phyloP scores from a whole-genome alignment of 768 basidiomycete genomes.

The Suillus spraguei region DNA sequence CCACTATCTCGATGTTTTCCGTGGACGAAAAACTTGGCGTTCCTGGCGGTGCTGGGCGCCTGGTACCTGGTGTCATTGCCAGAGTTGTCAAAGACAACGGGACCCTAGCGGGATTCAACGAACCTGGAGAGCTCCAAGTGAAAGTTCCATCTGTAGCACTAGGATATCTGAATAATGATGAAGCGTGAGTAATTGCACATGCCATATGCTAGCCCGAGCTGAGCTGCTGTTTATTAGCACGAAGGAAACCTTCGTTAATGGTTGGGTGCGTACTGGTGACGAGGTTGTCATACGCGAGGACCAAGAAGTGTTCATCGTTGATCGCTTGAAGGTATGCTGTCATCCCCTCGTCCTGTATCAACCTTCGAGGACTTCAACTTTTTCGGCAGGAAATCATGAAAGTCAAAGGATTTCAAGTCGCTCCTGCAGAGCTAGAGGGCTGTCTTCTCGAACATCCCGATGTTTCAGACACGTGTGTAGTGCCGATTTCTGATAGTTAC shows the following conservation, averaged over 20 bases:
- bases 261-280: conserved; percentile 76
- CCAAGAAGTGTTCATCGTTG: conserved; percentile 60
- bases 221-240: conserved; percentile 45
- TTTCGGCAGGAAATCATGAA: conserved; percentile 61
- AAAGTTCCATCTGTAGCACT: conserved; percentile 42
- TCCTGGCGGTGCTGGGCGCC: conserved; percentile 51
- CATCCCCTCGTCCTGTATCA: background rate
- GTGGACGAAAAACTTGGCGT: conserved; percentile 49
- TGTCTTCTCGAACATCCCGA: conserved; percentile 63
- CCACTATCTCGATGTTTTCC: conserved; percentile 52
- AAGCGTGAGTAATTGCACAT: conserved; percentile 52
- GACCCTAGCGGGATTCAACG: conserved; percentile 51
- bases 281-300: conserved; percentile 57
- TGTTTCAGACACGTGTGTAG: conserved; percentile 63
- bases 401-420: conserved; percentile 73
- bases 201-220: background rate
- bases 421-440: conserved; percentile 73
- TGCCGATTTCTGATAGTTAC: conserved; percentile 68
- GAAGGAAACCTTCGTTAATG: conserved; percentile 66
- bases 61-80: conserved; percentile 56
- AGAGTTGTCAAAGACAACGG: conserved; percentile 63
- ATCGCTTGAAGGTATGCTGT: conserved; percentile 57
- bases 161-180: conserved; percentile 53
- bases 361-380: conserved; percentile 13
- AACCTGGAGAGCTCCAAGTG: conserved; percentile 62